Evolutionary conservation across 345 rosid species (phyloP).

Genomic region (Erodium maritimum): DNA sequence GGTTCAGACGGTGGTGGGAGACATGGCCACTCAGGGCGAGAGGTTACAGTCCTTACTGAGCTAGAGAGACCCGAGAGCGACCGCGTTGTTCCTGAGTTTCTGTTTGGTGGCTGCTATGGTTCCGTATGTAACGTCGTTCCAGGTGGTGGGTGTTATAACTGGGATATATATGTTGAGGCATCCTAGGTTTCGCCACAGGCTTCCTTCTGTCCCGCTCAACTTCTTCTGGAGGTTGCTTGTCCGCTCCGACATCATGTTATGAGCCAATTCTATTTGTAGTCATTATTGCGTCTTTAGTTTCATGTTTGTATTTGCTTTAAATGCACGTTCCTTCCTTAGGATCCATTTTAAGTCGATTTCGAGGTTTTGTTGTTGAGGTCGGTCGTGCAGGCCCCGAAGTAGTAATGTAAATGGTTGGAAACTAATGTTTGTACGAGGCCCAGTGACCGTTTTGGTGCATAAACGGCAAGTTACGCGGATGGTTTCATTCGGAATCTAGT

Average conservation of each 20-base stretch:
- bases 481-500: no score
- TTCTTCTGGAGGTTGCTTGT: slow-evolving; percentile 94
- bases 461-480: no score
- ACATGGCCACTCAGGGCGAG: slow-evolving; percentile 90
- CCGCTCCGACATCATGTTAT: slow-evolving; percentile 87
- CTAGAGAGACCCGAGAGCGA: slow-evolving; percentile 97
- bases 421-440: no score
- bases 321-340: no score
- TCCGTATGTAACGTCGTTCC: slow-evolving; percentile 82
- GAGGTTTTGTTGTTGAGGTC: no score
- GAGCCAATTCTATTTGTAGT: slow-evolving; percentile 6
- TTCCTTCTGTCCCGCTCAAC: slow-evolving; percentile 78
- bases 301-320: no score
- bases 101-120: slow-evolving; percentile 75
- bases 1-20: slow-evolving; percentile 93
- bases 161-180: slow-evolving; percentile 75
- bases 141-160: slow-evolving; percentile 54
- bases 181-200: slow-evolving; percentile 81
- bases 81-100: slow-evolving; percentile 70
- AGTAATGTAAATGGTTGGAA: no score
- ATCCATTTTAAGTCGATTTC: no score
- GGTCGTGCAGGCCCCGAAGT: no score
- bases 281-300: no score
- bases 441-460: no score
- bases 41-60: slow-evolving; percentile 71